Evolutionary conservation across 208 protist genomes (phyloP).

Genomic region (Leishmania turanica): DNA sequence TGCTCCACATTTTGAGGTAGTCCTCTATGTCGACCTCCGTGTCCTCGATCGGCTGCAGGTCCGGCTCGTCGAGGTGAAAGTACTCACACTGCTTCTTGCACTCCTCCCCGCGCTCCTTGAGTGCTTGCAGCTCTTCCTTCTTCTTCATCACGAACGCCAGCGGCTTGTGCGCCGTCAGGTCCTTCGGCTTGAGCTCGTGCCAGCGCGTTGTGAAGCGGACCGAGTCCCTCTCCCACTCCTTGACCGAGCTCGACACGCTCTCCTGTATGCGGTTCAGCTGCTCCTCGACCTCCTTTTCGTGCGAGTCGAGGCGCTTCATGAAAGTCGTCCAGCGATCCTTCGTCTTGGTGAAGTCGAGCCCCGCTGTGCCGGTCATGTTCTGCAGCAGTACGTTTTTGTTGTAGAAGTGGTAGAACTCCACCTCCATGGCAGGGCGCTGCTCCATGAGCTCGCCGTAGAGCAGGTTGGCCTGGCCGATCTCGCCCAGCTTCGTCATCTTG

Average conservation of each 20-base stretch:
- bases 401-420: conserved; percentile 92
- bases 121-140: conserved; percentile 72
- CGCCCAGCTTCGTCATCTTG: conserved; percentile 93
- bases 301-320: conserved; percentile 90
- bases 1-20: conserved; percentile 86
- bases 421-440: conserved; percentile 80
- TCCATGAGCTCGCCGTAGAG: conserved; percentile 81
- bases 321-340: conserved; percentile 77
- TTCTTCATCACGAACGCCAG: conserved; percentile 85
- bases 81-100: conserved; percentile 90
- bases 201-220: conserved; percentile 93
- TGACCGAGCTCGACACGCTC: conserved; percentile 69
- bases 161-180: conserved; percentile 71
- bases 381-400: conserved; percentile 93
- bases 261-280: conserved; percentile 78
- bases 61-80: conserved; percentile 91
- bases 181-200: conserved; percentile 95
- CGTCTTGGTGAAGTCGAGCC: conserved; percentile 73
- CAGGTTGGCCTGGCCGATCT: conserved; percentile 93
- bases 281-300: conserved; percentile 93
- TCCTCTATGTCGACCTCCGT: conserved; percentile 86
- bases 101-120: conserved; percentile 73
- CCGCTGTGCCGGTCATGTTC: conserved; percentile 79
- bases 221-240: conserved; percentile 82
- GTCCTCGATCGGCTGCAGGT: conserved; percentile 77